Percentiles rank a stretch among this genome's conserved stretches.
Evolutionary conservation across 176 grass and related monocot species (phyloP).

Genomic region (Juncus effusus): DNA sequence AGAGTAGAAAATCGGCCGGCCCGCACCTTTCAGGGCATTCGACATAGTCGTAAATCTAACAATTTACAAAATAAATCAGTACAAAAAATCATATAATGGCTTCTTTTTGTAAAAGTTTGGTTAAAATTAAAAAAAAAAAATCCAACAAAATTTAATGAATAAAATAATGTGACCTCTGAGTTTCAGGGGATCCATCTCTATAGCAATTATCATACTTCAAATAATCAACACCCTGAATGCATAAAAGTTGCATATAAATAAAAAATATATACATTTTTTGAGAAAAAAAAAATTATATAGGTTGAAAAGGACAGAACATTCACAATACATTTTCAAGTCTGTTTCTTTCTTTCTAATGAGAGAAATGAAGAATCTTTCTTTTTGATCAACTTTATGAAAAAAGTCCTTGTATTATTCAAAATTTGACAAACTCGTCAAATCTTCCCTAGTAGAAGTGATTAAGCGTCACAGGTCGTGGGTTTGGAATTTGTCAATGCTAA

Average conservation of each 20-base stretch:
- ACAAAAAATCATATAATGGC: too few relatives aligned
- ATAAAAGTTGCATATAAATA: not conserved
- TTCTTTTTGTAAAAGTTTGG: too few relatives aligned
- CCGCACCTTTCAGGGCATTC: slow-evolving; percentile 27
- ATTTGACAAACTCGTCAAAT: not conserved
- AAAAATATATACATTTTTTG: not conserved
- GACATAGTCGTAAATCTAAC: slow-evolving; percentile 48
- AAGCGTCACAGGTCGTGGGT: not conserved
- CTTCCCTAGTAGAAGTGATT: too few relatives aligned
- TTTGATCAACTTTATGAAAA: slow-evolving; percentile 1
- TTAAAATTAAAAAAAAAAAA: not conserved
- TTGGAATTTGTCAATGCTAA: too few relatives aligned
- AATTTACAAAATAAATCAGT: not conserved
- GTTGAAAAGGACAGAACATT: not conserved
- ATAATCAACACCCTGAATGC: slow-evolving; percentile 54
- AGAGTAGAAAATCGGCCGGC: slow-evolving; percentile 56
- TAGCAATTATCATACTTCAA: slow-evolving; percentile 75
- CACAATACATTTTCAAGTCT: too few relatives aligned
- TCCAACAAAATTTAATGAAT: not conserved
- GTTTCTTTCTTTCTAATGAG: too few relatives aligned
- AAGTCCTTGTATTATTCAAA: slow-evolving; percentile 6
- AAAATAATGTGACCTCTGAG: slow-evolving; percentile 27
- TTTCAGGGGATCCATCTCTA: slow-evolving; percentile 29
- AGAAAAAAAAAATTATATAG: not conserved
- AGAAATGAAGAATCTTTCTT: not conserved